A percentile compares a stretch with the other conserved stretches of the same genome.
phyloP scores from a whole-genome alignment of 768 basidiomycete genomes.

The Leccinum rimulosum region DNA sequence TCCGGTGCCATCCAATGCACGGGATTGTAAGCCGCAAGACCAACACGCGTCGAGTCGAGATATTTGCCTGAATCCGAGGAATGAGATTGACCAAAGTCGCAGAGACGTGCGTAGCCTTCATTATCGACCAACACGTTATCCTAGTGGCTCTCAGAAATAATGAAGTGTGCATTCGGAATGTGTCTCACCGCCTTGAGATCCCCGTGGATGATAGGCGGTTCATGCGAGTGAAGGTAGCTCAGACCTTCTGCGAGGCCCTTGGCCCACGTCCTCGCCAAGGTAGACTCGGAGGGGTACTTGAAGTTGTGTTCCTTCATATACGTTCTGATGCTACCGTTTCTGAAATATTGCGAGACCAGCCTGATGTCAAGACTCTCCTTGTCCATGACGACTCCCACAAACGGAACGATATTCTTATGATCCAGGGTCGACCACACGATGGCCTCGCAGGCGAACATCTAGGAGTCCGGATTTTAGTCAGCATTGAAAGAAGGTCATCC shows the following conservation, averaged over 20 bases:
- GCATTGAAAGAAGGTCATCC: not conserved
- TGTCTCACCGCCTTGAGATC: conserved; percentile 38
- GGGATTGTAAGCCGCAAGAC: conserved; percentile 7
- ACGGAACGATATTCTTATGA: conserved; percentile 29
- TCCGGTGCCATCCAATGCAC: conserved; percentile 30
- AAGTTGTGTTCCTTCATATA: not conserved
- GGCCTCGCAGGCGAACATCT: conserved; percentile 28
- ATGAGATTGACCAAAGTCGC: conserved; percentile 29
- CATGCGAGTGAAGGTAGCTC: conserved; percentile 22
- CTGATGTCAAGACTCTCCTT: conserved; percentile 8
- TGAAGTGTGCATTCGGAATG: not conserved
- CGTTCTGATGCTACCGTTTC: conserved; percentile 17
- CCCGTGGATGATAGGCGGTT: conserved; percentile 37
- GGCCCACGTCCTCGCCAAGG: conserved; percentile 8
- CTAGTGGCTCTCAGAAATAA: conserved; percentile 12
- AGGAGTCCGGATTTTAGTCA: not conserved
- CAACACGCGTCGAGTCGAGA: conserved; percentile 25
- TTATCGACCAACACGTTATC: conserved; percentile 25
- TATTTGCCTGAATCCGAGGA: conserved; percentile 22
- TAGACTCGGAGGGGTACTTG: not conserved
- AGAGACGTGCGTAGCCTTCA: conserved; percentile 14
- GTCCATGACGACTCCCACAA: conserved; percentile 19
- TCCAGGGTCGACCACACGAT: conserved; percentile 26
- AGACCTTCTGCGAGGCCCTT: conserved; percentile 22
- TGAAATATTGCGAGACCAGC: conserved; percentile 25